A percentile compares a stretch with the other conserved stretches of the same genome.
phyloP scores from a whole-genome alignment of 2,329 filamentous ascomycete genomes.

The Daldinia sp. region DNA sequence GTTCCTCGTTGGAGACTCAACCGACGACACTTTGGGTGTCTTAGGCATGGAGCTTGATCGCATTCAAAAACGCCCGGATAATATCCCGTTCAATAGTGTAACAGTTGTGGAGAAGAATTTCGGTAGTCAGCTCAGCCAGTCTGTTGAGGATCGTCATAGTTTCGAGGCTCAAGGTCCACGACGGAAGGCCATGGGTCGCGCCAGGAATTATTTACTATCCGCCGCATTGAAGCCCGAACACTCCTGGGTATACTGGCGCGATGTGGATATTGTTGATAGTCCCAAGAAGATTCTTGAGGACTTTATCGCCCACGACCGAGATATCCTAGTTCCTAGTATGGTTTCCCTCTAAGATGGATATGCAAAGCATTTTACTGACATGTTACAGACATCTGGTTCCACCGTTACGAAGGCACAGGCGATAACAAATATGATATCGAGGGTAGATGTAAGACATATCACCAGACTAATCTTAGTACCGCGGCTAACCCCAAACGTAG shows the following conservation, averaged over 20 bases:
- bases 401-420: slow-evolving; percentile 78
- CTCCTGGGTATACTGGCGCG: slow-evolving; percentile 98
- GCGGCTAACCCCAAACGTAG: slow-evolving; percentile 54
- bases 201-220: slow-evolving; percentile 89
- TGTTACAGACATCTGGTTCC: slow-evolving; percentile 89
- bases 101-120: slow-evolving; percentile 93
- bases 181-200: slow-evolving; percentile 87
- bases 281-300: slow-evolving; percentile 90
- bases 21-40: slow-evolving; percentile 89
- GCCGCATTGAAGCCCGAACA: slow-evolving; percentile 90
- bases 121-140: slow-evolving; percentile 75
- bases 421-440: slow-evolving; percentile 90
- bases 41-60: slow-evolving; percentile 86
- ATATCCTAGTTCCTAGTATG: slow-evolving; percentile 94
- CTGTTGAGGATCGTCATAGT: slow-evolving; percentile 82
- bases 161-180: slow-evolving; percentile 90
- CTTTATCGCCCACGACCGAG: slow-evolving; percentile 91
- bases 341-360: not conserved
- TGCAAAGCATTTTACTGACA: slow-evolving; percentile 16
- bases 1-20: slow-evolving; percentile 92
- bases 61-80: slow-evolving; percentile 82
- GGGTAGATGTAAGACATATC: slow-evolving; percentile 79
- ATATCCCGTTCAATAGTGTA: slow-evolving; percentile 84
- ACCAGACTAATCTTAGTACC: not conserved
- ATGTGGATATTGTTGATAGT: slow-evolving; percentile 95